Conservation (phyloP, 106 monocot species). For the Chionographis japonica region DNA sequence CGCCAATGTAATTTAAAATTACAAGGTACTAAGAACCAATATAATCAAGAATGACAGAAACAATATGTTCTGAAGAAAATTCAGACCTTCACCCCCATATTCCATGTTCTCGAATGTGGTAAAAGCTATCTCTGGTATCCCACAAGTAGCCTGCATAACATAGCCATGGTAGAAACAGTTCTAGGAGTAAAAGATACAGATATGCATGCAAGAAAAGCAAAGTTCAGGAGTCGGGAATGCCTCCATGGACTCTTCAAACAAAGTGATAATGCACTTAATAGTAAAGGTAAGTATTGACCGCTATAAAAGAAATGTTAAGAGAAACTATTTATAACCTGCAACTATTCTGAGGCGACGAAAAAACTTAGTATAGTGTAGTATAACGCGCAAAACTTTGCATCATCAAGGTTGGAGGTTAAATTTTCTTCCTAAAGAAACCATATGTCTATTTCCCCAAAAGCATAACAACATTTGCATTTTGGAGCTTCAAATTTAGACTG, state of each 20-base stretch:
- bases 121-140: conserved; percentile 95
- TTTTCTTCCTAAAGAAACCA: too few relatives aligned
- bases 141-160: conserved; percentile 84
- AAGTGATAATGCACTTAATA: background rate
- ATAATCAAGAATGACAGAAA: background rate
- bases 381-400: too few relatives aligned
- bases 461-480: too few relatives aligned
- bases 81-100: conserved; percentile 94
- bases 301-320: too few relatives aligned
- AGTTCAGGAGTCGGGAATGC: background rate
- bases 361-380: too few relatives aligned
- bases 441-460: too few relatives aligned
- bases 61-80: background rate
- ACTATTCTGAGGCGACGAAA: too few relatives aligned
- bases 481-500: too few relatives aligned
- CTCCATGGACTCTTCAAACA: background rate
- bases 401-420: too few relatives aligned
- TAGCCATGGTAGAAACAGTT: background rate
- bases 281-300: background rate
- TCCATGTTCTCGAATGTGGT: conserved; percentile 98
- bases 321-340: too few relatives aligned
- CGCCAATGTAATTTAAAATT: too few relatives aligned
- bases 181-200: background rate
- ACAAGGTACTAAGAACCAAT: background rate
- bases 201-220: conserved; percentile 1